Evolutionary conservation across 441 rosid genomes (phyloP).

Genomic region (Monsonia emarginata): DNA sequence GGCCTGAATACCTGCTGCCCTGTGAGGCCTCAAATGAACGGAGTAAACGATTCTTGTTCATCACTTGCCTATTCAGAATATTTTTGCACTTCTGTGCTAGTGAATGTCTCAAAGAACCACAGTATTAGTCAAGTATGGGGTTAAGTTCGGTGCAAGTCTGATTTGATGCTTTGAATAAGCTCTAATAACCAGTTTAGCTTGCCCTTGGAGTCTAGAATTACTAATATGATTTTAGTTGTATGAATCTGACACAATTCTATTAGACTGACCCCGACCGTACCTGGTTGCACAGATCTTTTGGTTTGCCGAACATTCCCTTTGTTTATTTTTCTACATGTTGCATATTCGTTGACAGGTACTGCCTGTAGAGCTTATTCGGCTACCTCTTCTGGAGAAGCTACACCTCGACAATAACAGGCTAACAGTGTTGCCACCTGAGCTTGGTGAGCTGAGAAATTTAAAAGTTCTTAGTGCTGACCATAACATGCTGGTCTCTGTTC

Average conservation of each 20-base stretch:
- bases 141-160: not conserved
- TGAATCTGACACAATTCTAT: not conserved
- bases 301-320: not conserved
- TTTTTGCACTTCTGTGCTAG: not conserved
- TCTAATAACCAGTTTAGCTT: not conserved
- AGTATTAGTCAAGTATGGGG: not conserved
- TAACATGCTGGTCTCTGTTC: conserved; percentile 76
- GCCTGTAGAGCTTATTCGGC: conserved; percentile 64
- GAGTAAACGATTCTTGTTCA: not conserved
- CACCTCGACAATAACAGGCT: conserved; percentile 76
- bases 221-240: not conserved
- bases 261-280: not conserved
- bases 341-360: conserved; percentile 39
- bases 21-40: not conserved
- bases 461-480: conserved; percentile 68
- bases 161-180: not conserved
- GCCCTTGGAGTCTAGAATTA: not conserved
- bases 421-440: conserved; percentile 72
- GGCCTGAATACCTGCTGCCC: not conserved
- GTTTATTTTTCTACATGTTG: not conserved
- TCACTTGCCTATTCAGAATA: not conserved
- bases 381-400: conserved; percentile 79
- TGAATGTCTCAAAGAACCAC: not conserved
- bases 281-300: not conserved
- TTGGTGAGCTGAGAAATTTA: conserved; percentile 62